Conservation (phyloP, 257 asterid species). For the Coffea eugenioides region DNA sequence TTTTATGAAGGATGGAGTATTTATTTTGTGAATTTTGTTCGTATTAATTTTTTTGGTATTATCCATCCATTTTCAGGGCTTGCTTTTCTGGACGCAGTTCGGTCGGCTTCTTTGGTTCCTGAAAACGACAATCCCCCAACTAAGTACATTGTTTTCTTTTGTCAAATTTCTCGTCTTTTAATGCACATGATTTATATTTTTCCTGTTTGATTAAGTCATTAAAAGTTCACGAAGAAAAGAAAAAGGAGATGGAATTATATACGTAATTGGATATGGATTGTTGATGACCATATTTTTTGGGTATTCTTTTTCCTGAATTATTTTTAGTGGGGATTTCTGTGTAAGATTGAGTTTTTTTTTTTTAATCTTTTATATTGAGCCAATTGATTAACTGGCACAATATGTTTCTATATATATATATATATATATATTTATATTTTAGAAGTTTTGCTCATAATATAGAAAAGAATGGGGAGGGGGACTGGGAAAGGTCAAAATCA, state of each 20-base stretch:
- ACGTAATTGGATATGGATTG: neutral
- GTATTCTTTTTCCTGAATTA: neutral
- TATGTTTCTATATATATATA: neutral
- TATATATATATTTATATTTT: too few species aligned
- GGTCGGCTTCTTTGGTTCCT: constrained; percentile 68
- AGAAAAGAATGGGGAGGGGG: neutral
- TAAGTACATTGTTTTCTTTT: constrained; percentile 32
- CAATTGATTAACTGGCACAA: neutral
- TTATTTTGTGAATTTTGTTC: neutral
- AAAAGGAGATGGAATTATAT: neutral
- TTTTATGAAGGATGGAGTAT: neutral
- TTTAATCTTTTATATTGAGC: neutral
- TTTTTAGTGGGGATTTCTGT: neutral
- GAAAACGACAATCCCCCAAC: constrained; percentile 66
- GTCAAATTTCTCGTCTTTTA: neutral
- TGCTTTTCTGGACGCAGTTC: constrained; percentile 86
- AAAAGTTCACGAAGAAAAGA: neutral
- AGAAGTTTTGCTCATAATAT: too few species aligned
- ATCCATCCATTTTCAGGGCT: constrained; percentile 44
- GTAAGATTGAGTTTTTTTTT: neutral
- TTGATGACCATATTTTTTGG: neutral
- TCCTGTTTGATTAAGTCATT: neutral
- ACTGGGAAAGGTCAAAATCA: too few species aligned
- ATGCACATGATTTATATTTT: neutral
- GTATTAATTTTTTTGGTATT: neutral